Base-by-base conservation (phyloP, 768 basidiomycete species). In the Cystofilobasidium capitatum region DNA sequence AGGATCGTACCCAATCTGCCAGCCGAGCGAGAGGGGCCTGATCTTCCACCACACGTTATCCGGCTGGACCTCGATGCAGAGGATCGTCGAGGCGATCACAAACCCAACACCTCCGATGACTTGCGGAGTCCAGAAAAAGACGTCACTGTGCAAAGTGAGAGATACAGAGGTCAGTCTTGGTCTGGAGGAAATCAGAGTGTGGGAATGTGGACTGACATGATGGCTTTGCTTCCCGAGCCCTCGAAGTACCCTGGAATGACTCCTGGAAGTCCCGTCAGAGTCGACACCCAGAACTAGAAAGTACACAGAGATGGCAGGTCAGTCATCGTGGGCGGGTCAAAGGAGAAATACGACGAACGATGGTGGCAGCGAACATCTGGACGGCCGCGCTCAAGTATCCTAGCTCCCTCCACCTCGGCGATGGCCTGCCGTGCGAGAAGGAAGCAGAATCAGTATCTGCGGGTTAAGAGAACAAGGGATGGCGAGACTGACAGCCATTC, bases 31-130 rank as follows among this genome's bases (percentile, higher is more conserved):
- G 2, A 69, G 67, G 2, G 78, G 74, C n/a, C 76, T 74, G 1
- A 82, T 81, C 13, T 77, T 71, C 70, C 80, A 86, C 85, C 85
- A 86, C 58, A 74, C 77, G 37, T 76, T 78, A 12, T 45, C n/a
- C 8, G 62, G 54, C 73, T 85, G 84, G 0, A 80, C 80, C 74
- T 84, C 83, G 37, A 85, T 70, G 81, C 83, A 83, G 45, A 82
- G 74, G 26, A 84, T 74, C 0, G 77, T 17, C 9, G 75, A 71
- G 12, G 72, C 80, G 59, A 84, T 78, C 61, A 85, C 80, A 71
- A 85, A 86, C 0, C 85, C 84, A 0, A 74, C 75, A 0, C 84
- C 85, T 44, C 85, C 85, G 24, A 85, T 72, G 13, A 86, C 83
- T 70, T 85, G 84, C 0, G 85, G 85, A 0, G 81, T 79, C 84